These are phyloP conservation scores for Exophiala sp. DNA, from an alignment of 2,329 filamentous ascomycete species.

Conservation along the genomic window DNA sequence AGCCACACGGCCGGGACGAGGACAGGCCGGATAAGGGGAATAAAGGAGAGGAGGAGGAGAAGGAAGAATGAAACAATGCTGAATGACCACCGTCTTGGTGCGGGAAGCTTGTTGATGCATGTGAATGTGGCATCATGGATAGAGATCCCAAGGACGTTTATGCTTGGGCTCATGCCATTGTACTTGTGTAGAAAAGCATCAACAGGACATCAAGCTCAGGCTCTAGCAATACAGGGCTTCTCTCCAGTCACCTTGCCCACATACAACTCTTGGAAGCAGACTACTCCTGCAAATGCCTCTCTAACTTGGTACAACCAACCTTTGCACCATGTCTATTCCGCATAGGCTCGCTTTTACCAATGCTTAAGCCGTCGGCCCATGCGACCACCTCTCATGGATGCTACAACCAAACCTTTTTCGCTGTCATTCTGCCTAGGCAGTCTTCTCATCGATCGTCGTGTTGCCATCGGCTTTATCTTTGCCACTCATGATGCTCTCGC, in stretches of 20 bases:
- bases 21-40: not conserved
- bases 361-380: too few relatives aligned
- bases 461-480: not conserved
- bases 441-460: not conserved
- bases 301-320: too few relatives aligned
- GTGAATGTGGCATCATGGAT: not conserved
- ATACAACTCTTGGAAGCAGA: not conserved
- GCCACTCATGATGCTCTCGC: not conserved
- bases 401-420: not conserved
- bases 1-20: not conserved
- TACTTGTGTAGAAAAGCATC: conserved; percentile 5
- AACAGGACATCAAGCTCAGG: not conserved
- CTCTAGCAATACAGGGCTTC: too few relatives aligned
- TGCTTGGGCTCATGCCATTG: not conserved
- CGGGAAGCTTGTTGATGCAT: not conserved
- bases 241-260: not conserved
- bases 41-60: not conserved
- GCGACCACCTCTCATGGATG: too few relatives aligned
- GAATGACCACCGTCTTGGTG: not conserved
- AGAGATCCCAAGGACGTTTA: not conserved
- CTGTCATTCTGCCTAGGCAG: not conserved
- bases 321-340: too few relatives aligned
- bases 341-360: too few relatives aligned
- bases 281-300: not conserved
- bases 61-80: not conserved